Evolutionary conservation across 352 stramenopile genomes (phyloP).

Genomic region (Phytophthora melonis): DNA sequence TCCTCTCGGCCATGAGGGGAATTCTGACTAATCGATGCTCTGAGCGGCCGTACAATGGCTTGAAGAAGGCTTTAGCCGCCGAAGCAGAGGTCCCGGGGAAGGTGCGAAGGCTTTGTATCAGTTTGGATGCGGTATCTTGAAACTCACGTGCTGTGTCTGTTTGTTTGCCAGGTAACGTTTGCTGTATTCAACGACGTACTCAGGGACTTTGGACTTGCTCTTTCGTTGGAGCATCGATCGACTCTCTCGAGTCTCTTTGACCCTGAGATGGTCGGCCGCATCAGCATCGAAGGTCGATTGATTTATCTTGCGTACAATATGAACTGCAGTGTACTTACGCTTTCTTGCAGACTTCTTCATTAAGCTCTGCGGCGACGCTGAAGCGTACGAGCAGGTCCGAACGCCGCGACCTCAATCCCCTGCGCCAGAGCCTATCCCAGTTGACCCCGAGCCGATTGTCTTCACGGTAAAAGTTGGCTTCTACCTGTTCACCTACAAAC

Average conservation of each 20-base stretch:
- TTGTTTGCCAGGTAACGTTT: constrained; percentile 55
- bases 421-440: constrained; percentile 20
- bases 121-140: not conserved
- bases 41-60: constrained; percentile 75
- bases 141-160: not conserved
- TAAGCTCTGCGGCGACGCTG: constrained; percentile 72
- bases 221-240: constrained; percentile 52
- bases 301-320: not conserved
- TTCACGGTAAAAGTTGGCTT: constrained; percentile 29
- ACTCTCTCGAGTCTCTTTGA: constrained; percentile 63
- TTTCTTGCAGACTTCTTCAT: constrained; percentile 74
- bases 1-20: constrained; percentile 74
- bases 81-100: constrained; percentile 78
- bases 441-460: constrained; percentile 25
- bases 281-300: constrained; percentile 77
- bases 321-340: not conserved
- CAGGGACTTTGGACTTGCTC: constrained; percentile 65
- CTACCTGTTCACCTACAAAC: not conserved
- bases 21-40: constrained; percentile 67
- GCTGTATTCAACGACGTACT: constrained; percentile 79
- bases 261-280: constrained; percentile 53
- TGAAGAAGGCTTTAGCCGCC: constrained; percentile 81
- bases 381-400: constrained; percentile 54
- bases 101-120: constrained; percentile 30
- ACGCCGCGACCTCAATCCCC: constrained; percentile 8